Percentiles rank a stretch among this genome's conserved stretches.
These are phyloP conservation scores for Quercus phellos DNA, from an alignment of 331 rosid species.

Conservation along the genomic window DNA sequence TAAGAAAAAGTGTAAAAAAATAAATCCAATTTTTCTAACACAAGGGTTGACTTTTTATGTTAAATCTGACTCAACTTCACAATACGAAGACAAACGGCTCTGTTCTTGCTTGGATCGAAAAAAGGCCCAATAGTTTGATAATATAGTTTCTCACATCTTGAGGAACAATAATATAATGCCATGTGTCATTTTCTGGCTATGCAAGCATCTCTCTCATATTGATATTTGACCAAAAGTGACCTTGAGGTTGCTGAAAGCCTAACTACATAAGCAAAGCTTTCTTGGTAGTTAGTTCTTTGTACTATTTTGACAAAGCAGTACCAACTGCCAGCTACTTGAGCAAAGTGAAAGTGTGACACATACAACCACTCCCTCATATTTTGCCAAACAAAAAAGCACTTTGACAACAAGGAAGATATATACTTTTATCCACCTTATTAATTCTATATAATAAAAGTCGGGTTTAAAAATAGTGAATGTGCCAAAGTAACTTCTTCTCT, in stretches of 20 bases:
- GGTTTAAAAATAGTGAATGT: no score
- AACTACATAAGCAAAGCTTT: conserved; percentile 11
- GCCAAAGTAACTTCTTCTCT: no score
- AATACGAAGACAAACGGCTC: conserved; percentile 1
- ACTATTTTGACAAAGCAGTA: conserved; percentile 15
- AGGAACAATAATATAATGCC: not conserved
- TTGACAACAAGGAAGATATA: no score
- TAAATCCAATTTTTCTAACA: not conserved
- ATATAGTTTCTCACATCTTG: not conserved
- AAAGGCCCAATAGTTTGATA: conserved; percentile 4
- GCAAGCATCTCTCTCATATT: not conserved
- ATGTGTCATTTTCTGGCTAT: not conserved
- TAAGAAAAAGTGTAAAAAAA: not conserved
- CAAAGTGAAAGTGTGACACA: not conserved
- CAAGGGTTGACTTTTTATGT: conserved; percentile 23
- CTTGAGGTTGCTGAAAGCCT: conserved; percentile 1
- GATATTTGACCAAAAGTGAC: not conserved
- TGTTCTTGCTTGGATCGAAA: conserved; percentile 12
- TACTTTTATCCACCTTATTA: no score
- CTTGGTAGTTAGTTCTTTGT: conserved; percentile 16
- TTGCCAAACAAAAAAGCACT: no score
- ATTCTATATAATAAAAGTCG: no score
- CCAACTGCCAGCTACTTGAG: conserved; percentile 16
- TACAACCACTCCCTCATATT: no score
- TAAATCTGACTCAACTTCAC: conserved; percentile 20